phyloP scores from a whole-genome alignment of 768 basidiomycete genomes.

The Xerocomus spinulosus region DNA sequence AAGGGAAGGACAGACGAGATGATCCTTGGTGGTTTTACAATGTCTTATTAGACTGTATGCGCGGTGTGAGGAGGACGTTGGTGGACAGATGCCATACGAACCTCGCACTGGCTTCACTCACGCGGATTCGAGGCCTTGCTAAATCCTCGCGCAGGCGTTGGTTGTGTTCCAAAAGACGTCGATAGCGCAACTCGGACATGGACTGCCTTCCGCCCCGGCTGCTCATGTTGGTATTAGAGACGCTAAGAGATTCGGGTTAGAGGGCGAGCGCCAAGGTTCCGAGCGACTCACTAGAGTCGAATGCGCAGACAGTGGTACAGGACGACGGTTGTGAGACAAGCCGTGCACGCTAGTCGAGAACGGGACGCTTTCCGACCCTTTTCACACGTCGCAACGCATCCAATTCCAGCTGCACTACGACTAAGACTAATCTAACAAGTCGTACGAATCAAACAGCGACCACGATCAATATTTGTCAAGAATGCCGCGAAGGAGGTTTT shows the following conservation, averaged over 20 bases:
- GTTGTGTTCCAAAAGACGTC: slow-evolving; percentile 75
- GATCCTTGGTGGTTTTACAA: slow-evolving; percentile 70
- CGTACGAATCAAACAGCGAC: not conserved
- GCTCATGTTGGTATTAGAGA: slow-evolving; percentile 41
- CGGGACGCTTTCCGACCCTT: slow-evolving; percentile 2
- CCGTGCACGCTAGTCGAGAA: not conserved
- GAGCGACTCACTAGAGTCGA: slow-evolving; percentile 2
- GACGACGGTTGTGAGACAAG: slow-evolving; percentile 10
- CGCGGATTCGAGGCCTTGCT: slow-evolving; percentile 61
- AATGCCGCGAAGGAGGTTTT: slow-evolving; percentile 32
- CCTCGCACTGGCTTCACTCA: slow-evolving; percentile 70
- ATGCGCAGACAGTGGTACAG: not conserved
- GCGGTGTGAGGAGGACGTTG: slow-evolving; percentile 2
- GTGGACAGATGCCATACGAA: slow-evolving; percentile 30
- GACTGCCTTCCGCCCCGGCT: slow-evolving; percentile 62
- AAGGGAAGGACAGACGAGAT: slow-evolving; percentile 44
- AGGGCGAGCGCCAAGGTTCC: not conserved
- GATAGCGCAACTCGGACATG: slow-evolving; percentile 78
- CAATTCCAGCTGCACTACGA: not conserved
- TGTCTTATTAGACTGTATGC: slow-evolving; percentile 60
- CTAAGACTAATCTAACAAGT: slow-evolving; percentile 6
- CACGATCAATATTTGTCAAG: slow-evolving; percentile 28
- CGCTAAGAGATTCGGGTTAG: slow-evolving; percentile 3
- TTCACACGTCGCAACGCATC: slow-evolving; percentile 23
- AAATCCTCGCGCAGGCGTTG: slow-evolving; percentile 68